phyloP scores from a whole-genome alignment of 1,284 basidiomycete genomes.

The Naganishia liquefaciens region DNA sequence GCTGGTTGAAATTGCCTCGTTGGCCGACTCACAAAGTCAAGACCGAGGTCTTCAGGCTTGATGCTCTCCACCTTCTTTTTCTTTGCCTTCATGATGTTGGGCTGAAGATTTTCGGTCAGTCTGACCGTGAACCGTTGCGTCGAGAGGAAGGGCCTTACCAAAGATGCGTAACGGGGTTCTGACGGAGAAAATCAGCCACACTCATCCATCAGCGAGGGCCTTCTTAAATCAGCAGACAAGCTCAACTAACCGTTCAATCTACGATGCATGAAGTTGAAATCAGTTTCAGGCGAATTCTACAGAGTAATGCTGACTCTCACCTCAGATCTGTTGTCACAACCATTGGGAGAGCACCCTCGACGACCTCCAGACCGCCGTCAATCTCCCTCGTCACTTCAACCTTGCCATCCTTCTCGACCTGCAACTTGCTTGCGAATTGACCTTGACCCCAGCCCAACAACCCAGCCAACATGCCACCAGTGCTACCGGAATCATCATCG shows the following conservation, averaged over 20 bases:
- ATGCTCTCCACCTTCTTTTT: conserved; percentile 94
- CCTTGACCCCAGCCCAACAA: conserved; percentile 91
- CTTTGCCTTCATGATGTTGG: conserved; percentile 98
- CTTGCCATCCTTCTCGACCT: conserved; percentile 69
- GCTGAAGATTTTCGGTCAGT: conserved; percentile 47
- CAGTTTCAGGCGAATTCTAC: conserved; percentile 35
- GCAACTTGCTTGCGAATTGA: conserved; percentile 89
- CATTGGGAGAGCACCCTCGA: conserved; percentile 78
- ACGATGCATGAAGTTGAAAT: not conserved
- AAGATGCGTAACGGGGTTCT: conserved; percentile 91
- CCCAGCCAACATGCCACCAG: conserved; percentile 96
- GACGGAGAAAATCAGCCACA: conserved; percentile 36
- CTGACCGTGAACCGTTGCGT: not conserved
- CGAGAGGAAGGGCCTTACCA: conserved; percentile 49
- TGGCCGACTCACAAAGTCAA: conserved; percentile 50
- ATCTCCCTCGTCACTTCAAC: conserved; percentile 85
- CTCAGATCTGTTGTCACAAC: conserved; percentile 92
- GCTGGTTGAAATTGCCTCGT: not conserved
- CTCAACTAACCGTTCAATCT: conserved; percentile 50
- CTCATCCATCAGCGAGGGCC: conserved; percentile 60
- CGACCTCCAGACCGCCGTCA: conserved; percentile 86
- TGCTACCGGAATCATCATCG: conserved; percentile 95
- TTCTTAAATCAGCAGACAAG: not conserved
- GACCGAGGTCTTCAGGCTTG: conserved; percentile 74
- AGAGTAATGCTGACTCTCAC: conserved; percentile 56